A percentile compares a stretch with the other conserved stretches of the same genome.
These are phyloP conservation scores for Vanderwaltozyma yarrowii DNA, from an alignment of 805 yeast species.

Conservation along the genomic window DNA sequence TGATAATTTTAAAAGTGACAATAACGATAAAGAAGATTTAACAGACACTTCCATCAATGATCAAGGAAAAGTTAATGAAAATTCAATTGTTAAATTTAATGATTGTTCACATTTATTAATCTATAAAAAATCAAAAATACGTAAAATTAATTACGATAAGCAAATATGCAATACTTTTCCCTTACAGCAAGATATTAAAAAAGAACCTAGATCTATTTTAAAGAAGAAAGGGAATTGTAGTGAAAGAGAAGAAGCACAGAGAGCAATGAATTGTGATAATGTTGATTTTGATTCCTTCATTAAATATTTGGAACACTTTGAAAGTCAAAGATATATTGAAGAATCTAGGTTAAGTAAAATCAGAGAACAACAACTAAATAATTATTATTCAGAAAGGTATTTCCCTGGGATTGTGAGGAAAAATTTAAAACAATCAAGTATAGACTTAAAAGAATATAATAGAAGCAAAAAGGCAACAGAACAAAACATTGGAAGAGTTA, in stretches of 20 bases:
- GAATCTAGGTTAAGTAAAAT: conserved; percentile 27
- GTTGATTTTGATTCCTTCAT: conserved; percentile 31
- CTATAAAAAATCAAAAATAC: neutral
- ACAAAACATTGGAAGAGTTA: neutral
- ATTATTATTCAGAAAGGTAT: conserved; percentile 21
- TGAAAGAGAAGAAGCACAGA: conserved; percentile 27
- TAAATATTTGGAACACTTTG: conserved; percentile 29
- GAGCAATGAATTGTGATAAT: conserved; percentile 32
- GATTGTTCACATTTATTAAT: neutral
- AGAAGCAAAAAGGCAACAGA: neutral
- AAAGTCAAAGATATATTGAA: conserved; percentile 26
- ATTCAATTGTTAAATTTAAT: conserved; percentile 1
- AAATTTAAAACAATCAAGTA: neutral
- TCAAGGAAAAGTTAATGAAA: neutral
- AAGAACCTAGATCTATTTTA: conserved; percentile 28
- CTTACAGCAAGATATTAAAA: neutral
- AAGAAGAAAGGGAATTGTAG: conserved; percentile 29
- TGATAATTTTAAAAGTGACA: neutral
- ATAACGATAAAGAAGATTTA: neutral
- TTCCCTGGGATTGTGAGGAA: neutral
- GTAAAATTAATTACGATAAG: neutral
- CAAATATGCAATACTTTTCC: neutral
- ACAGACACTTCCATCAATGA: neutral
- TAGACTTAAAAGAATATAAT: neutral
- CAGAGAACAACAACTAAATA: conserved; percentile 32